These are phyloP conservation scores for Aspergillus sp. DNA, from an alignment of 2,329 filamentous ascomycete species.

Conservation along the genomic window DNA sequence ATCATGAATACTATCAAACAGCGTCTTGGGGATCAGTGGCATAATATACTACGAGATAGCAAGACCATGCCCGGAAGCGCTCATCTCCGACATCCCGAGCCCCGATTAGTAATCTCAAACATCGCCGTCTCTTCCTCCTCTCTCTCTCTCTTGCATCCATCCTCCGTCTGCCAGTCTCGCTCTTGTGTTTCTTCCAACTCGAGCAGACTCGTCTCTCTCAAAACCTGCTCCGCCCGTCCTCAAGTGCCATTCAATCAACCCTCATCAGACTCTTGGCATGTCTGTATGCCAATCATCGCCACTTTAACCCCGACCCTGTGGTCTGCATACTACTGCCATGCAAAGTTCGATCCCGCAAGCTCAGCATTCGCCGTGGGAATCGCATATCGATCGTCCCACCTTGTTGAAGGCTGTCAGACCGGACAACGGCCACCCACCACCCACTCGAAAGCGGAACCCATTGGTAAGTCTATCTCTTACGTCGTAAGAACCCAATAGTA, in stretches of 20 bases:
- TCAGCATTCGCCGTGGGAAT: slow-evolving; percentile 3
- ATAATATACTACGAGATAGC: too few relatives aligned
- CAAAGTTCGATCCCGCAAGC: slow-evolving; percentile 6
- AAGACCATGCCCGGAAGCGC: too few relatives aligned
- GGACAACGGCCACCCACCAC: slow-evolving; percentile 4
- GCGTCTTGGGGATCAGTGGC: too few relatives aligned
- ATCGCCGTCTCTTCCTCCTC: neutral
- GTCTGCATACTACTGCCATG: slow-evolving; percentile 6
- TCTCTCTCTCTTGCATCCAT: neutral
- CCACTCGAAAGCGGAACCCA: slow-evolving; percentile 11
- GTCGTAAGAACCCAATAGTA: slow-evolving; percentile 6
- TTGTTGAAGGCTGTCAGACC: slow-evolving; percentile 4
- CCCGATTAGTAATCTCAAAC: too few relatives aligned
- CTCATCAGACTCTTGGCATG: slow-evolving; percentile 1
- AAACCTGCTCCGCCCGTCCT: too few relatives aligned
- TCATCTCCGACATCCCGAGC: too few relatives aligned
- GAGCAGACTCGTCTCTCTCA: too few relatives aligned
- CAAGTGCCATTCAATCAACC: too few relatives aligned
- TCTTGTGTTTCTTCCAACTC: slow-evolving; percentile 37
- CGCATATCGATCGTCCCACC: slow-evolving; percentile 4
- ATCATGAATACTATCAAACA: too few relatives aligned
- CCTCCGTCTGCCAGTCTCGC: too few relatives aligned
- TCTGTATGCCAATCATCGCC: neutral
- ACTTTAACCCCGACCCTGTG: neutral
- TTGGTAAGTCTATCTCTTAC: slow-evolving; percentile 10